Percentiles rank a stretch among this genome's conserved stretches.
These are phyloP conservation scores for Chlamydomonas asymmetrica DNA, from an alignment of 139 green algal genomes.

Conservation along the genomic window DNA sequence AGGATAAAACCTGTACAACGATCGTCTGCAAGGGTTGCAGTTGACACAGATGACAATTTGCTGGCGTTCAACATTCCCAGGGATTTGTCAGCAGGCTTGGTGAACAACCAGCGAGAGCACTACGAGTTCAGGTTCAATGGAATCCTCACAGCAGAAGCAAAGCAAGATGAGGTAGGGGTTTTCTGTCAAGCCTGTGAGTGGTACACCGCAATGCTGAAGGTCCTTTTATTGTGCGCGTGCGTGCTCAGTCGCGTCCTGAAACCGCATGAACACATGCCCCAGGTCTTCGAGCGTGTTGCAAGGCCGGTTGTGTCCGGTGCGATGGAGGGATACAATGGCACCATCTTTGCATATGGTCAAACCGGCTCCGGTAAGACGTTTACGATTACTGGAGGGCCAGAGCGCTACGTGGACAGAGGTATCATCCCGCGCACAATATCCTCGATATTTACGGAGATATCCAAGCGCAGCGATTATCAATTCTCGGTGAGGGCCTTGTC, in stretches of 20 bases:
- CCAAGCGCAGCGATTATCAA: constrained; percentile 52
- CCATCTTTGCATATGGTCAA: constrained; percentile 86
- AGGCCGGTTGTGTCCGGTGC: constrained; percentile 50
- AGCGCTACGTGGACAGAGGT: constrained; percentile 70
- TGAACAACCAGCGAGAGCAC: constrained; percentile 86
- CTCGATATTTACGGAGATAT: constrained; percentile 65
- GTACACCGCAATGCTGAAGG: no score
- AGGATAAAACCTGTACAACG: constrained; percentile 55
- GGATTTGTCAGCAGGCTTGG: constrained; percentile 41
- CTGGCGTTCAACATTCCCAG: constrained; percentile 59
- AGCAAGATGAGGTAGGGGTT: constrained; percentile 82
- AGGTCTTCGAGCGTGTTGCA: constrained; percentile 85
- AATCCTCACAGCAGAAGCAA: constrained; percentile 71
- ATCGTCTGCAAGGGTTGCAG: constrained; percentile 19
- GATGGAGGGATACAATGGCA: constrained; percentile 84
- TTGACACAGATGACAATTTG: constrained; percentile 47
- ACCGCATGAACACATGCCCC: no score
- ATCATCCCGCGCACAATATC: constrained; percentile 84
- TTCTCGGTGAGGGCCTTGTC: constrained; percentile 44
- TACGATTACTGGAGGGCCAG: constrained; percentile 72
- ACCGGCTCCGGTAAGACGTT: constrained; percentile 83
- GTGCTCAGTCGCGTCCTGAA: no score
- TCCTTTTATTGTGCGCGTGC: no score
- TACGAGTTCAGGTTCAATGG: constrained; percentile 85
- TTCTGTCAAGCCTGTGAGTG: no score